These are phyloP conservation scores for Debaryomyces sp. DNA, from an alignment of 1,139 yeast genomes.

Conservation along the genomic window DNA sequence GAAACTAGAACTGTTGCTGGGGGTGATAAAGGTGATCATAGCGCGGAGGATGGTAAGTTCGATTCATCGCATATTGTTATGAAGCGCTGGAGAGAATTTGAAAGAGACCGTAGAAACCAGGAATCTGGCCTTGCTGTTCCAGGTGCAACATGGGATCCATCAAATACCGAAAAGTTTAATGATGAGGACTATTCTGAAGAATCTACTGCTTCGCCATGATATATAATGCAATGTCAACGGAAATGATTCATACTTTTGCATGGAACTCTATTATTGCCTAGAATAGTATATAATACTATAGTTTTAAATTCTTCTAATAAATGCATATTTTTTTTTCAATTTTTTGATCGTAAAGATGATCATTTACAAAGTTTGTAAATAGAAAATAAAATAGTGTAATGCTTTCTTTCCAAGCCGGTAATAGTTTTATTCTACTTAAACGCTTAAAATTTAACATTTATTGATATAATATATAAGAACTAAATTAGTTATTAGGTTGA, in stretches of 20 bases:
- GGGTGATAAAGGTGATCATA: conserved; percentile 68
- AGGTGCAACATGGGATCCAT: conserved; percentile 53
- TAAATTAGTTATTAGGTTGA: conserved; percentile 3
- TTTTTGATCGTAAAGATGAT: too few relatives aligned
- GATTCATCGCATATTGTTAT: conserved; percentile 85
- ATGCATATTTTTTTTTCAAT: background rate
- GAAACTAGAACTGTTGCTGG: conserved; percentile 89
- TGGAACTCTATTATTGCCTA: background rate
- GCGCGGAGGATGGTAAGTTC: conserved; percentile 74
- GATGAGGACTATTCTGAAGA: conserved; percentile 33
- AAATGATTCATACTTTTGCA: background rate
- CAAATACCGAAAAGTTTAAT: conserved; percentile 31
- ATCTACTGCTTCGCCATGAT: conserved; percentile 21
- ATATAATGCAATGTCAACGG: background rate
- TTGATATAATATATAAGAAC: conserved; percentile 7
- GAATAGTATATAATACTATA: background rate
- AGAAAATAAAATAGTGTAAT: too few relatives aligned
- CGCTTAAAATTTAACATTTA: background rate
- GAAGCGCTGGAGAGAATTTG: conserved; percentile 95
- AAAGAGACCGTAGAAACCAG: conserved; percentile 57
- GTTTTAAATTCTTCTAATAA: background rate
- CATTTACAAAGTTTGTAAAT: too few relatives aligned
- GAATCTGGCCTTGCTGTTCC: conserved; percentile 40
- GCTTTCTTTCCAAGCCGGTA: too few relatives aligned
- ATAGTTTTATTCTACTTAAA: background rate